A percentile compares a stretch with the other conserved stretches of the same genome.
Conservation (phyloP, 352 stramenopile species). For the Phytophthora tubulina region DNA sequence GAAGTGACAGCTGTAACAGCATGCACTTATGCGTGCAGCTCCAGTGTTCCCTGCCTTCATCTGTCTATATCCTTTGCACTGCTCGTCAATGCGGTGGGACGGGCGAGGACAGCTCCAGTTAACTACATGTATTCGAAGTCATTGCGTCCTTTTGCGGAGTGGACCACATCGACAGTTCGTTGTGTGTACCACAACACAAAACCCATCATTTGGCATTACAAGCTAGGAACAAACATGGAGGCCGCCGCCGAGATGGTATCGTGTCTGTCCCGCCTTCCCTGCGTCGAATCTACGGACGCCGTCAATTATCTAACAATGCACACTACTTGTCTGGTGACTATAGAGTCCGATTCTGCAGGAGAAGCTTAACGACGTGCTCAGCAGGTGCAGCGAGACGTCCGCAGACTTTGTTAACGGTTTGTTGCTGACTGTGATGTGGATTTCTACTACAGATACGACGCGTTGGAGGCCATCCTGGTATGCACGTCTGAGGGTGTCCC, state of each 20-base stretch:
- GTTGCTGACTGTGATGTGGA: not conserved
- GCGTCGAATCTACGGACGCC: not conserved
- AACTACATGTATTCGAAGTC: not conserved
- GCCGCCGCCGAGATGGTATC: conserved; percentile 44
- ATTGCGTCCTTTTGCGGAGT: not conserved
- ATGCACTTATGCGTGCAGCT: no score
- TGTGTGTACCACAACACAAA: conserved; percentile 7
- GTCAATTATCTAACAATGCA: not conserved
- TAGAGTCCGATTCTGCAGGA: conserved; percentile 73
- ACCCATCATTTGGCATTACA: not conserved
- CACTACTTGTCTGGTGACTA: not conserved
- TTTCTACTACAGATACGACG: conserved; percentile 65
- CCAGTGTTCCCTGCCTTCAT: no score
- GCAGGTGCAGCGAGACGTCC: conserved; percentile 40
- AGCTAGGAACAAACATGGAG: conserved; percentile 27
- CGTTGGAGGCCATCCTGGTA: conserved; percentile 79
- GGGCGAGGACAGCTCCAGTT: not conserved
- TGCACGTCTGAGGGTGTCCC: conserved; percentile 83
- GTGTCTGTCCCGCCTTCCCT: not conserved
- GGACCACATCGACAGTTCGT: not conserved
- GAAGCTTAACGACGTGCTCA: conserved; percentile 70
- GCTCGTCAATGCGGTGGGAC: no score
- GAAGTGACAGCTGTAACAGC: no score
- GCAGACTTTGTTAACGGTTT: not conserved
- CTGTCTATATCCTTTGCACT: no score